A percentile compares a stretch with the other conserved stretches of the same genome.
phyloP scores from a whole-genome alignment of 345 rosid species.

The Viola odorata region DNA sequence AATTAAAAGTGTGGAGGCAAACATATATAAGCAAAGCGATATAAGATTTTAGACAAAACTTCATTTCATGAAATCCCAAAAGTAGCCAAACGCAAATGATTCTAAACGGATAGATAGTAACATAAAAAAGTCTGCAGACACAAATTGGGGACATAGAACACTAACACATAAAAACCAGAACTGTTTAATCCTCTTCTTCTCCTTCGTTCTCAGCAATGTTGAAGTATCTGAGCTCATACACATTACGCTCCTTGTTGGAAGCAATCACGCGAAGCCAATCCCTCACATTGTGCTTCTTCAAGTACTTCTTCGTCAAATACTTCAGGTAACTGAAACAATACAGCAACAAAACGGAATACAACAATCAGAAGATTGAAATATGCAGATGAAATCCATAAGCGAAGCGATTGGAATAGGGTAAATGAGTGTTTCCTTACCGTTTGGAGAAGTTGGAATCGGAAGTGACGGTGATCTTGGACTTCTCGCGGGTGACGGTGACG shows the following conservation, averaged over 20 bases:
- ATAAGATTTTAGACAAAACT: not conserved
- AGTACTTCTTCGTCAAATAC: slow-evolving; percentile 83
- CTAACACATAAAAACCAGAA: not conserved
- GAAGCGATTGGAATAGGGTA: no score
- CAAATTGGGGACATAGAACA: not conserved
- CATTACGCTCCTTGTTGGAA: slow-evolving; percentile 73
- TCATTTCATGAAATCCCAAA: slow-evolving; percentile 5
- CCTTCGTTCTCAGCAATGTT: slow-evolving; percentile 87
- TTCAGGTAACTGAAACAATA: slow-evolving; percentile 54
- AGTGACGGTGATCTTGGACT: slow-evolving; percentile 51
- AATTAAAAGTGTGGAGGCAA: not conserved
- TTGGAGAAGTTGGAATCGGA: slow-evolving; percentile 63
- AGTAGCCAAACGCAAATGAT: not conserved
- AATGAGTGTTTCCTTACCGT: slow-evolving; percentile 25
- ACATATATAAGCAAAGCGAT: not conserved
- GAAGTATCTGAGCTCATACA: slow-evolving; percentile 89
- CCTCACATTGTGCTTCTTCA: slow-evolving; percentile 90
- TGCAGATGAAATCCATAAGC: no score
- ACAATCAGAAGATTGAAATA: not conserved
- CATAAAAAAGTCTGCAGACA: not conserved
- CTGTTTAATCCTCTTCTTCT: slow-evolving; percentile 56
- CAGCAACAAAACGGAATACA: not conserved
- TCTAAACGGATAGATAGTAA: not conserved
- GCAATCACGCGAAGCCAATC: slow-evolving; percentile 95
- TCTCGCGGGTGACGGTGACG: slow-evolving; percentile 43